Evolutionary conservation across 768 basidiomycete species (phyloP), one percentile per base, ranked within the genome.

Genomic region (Coprinellus micaceus): DNA sequence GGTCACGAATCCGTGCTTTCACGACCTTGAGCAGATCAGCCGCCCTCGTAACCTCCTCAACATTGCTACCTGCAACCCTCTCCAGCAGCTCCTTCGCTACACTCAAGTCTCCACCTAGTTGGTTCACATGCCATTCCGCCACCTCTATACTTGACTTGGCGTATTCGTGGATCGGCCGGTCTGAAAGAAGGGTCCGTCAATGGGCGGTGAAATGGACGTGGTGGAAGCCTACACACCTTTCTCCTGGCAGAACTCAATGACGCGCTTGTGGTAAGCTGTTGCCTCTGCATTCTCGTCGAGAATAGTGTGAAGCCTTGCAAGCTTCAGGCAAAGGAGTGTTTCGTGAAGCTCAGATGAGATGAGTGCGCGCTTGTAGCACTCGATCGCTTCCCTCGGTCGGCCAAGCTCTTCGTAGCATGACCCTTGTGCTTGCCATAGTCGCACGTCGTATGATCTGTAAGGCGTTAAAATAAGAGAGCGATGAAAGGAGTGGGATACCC

Each of bases 341-440:
- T 94, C 90, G 58, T 85, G 82, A 2, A 87, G 81, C 69, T 90
- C 89, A 25, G 88, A 88, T 54, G 88, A 83, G 57, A 88, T 83
- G 53, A 98, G 77, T 12, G 96, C 95, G 39, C 94, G 89, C 62
- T 92, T 91, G 60, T 92, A 85, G 65, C 94, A 93, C 66, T 94
- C 88, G 43, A 95, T 86, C 15, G 97, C 94, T 69, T 98, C 95
- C 57, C 86, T 81, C 45, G 81, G 78, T 94, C 86, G 79, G 65
- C 88, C 86, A 61, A 97, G 84, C 67, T 94, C 91, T 70, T 95
- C 91, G 69, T 98, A 98, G 63, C 94, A 96, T 63, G 86, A 84
- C 4, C 89, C 95, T 63, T 97, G 84, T 7, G 94, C 94, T 63
- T 92, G 89, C 97, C 97, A 98, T 72, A 98, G 79, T 36, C 97